A percentile compares a stretch with the other conserved stretches of the same genome.
Conservation (phyloP, 139 green algal genomes). For the Astrephomene gubernaculifera region DNA sequence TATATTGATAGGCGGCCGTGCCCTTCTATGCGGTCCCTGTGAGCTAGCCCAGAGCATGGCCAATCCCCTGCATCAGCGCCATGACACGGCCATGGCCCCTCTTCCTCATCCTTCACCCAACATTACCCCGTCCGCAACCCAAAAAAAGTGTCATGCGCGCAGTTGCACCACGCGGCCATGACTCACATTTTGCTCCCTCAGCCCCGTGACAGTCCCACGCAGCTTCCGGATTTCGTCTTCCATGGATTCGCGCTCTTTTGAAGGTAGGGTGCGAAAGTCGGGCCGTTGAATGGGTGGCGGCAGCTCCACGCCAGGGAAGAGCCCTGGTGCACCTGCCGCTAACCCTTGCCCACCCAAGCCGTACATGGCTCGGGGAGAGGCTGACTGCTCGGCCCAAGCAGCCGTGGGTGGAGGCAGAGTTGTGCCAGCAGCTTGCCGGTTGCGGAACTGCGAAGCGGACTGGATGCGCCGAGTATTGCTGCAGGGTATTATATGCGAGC, state of each 20-base stretch:
- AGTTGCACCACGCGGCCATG: no score
- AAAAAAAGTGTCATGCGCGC: no score
- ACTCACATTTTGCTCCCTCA: slow-evolving; percentile 36
- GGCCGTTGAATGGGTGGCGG: not conserved
- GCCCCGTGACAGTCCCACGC: not conserved
- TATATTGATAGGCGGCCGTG: no score
- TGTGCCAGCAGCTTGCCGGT: not conserved
- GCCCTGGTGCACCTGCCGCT: not conserved
- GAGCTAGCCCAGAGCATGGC: no score
- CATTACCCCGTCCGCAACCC: not conserved
- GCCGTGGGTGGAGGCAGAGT: not conserved
- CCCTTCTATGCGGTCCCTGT: no score
- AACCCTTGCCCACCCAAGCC: not conserved
- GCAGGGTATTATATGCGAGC: no score
- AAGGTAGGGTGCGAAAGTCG: not conserved
- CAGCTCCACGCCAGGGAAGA: slow-evolving; percentile 32
- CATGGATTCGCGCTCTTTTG: slow-evolving; percentile 18
- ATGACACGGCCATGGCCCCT: not conserved
- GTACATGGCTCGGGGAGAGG: not conserved
- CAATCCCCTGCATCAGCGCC: no score
- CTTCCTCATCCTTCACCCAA: not conserved
- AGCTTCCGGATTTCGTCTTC: slow-evolving; percentile 27
- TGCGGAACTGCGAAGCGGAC: slow-evolving; percentile 18
- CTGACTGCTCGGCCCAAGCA: not conserved
- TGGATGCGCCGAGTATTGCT: slow-evolving; percentile 43